These are phyloP conservation scores for Pseudocohnilembus persalinus DNA, from an alignment of 169 alveolate genomes.

Conservation along the genomic window DNA sequence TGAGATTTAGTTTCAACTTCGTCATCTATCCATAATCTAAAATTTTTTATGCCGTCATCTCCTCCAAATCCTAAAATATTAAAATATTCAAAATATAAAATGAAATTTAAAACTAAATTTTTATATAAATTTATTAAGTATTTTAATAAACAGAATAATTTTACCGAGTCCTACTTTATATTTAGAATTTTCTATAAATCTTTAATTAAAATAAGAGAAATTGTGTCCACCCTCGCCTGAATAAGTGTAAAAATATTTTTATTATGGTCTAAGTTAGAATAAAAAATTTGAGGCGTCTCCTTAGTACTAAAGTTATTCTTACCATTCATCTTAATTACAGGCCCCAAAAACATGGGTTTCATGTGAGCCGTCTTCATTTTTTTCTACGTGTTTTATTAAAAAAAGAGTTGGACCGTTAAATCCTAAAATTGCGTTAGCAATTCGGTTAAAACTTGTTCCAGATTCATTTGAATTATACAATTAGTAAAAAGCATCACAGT, in stretches of 20 bases:
- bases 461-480: constrained; percentile 21
- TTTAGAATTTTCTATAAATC: constrained; percentile 40
- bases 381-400: constrained; percentile 25
- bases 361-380: background rate
- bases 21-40: constrained; percentile 45
- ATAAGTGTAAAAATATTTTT: background rate
- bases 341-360: constrained; percentile 34
- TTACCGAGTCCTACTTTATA: constrained; percentile 43
- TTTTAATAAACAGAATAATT: background rate
- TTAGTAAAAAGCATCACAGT: background rate
- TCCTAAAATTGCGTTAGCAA: constrained; percentile 33
- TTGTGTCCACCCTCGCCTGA: constrained; percentile 5
- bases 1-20: constrained; percentile 30
- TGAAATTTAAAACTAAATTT: background rate
- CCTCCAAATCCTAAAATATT: constrained; percentile 54
- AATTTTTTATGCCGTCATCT: constrained; percentile 13
- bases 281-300: constrained; percentile 7
- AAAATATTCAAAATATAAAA: too few relatives aligned
- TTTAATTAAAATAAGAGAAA: constrained; percentile 30
- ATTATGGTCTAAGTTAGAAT: constrained; percentile 8
- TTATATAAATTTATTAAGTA: background rate
- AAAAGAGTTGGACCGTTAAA: constrained; percentile 37
- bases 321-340: constrained; percentile 29
- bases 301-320: constrained; percentile 12
- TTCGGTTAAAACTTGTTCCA: constrained; percentile 42